These are phyloP conservation scores for Ophiostoma piceae DNA, from an alignment of 2,329 filamentous ascomycete species.

Conservation along the genomic window DNA sequence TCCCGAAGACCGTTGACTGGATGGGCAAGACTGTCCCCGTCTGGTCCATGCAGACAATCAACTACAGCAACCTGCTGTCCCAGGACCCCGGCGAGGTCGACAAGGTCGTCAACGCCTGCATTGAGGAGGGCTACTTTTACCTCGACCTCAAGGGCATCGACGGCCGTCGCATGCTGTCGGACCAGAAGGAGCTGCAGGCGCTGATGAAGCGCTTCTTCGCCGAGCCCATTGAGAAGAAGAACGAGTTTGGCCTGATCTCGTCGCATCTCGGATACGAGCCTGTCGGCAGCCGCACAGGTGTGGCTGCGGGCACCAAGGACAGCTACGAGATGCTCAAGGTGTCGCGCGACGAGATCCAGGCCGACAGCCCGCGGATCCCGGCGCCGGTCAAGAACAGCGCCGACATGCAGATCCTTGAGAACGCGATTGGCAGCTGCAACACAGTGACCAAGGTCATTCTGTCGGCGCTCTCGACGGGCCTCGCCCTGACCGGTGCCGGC, in stretches of 20 bases:
- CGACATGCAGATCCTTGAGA: slow-evolving; percentile 45
- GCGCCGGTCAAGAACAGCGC: slow-evolving; percentile 45
- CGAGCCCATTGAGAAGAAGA: slow-evolving; percentile 49
- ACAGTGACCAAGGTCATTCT: slow-evolving; percentile 48
- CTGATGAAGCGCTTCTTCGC: slow-evolving; percentile 55
- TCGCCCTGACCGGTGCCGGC: slow-evolving; percentile 41
- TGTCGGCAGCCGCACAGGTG: slow-evolving; percentile 45
- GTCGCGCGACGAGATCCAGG: slow-evolving; percentile 47
- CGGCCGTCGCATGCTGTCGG: slow-evolving; percentile 48
- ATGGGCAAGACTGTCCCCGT: slow-evolving; percentile 46
- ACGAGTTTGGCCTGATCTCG: slow-evolving; percentile 50
- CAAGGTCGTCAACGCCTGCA: slow-evolving; percentile 46
- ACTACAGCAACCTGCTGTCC: slow-evolving; percentile 48
- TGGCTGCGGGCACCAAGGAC: slow-evolving; percentile 44
- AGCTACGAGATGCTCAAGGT: slow-evolving; percentile 51
- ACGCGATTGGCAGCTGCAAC: slow-evolving; percentile 47
- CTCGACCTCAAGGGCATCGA: slow-evolving; percentile 50
- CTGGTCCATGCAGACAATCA: slow-evolving; percentile 48
- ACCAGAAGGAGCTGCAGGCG: slow-evolving; percentile 48
- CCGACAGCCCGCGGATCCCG: slow-evolving; percentile 43
- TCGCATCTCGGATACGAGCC: slow-evolving; percentile 51
- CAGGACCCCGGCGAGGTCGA: slow-evolving; percentile 51
- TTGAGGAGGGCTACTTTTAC: slow-evolving; percentile 52
- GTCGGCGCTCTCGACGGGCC: slow-evolving; percentile 45
- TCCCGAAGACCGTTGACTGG: slow-evolving; percentile 45